These are phyloP conservation scores for Candida andamanensis DNA, from an alignment of 805 yeast species.

Conservation along the genomic window DNA sequence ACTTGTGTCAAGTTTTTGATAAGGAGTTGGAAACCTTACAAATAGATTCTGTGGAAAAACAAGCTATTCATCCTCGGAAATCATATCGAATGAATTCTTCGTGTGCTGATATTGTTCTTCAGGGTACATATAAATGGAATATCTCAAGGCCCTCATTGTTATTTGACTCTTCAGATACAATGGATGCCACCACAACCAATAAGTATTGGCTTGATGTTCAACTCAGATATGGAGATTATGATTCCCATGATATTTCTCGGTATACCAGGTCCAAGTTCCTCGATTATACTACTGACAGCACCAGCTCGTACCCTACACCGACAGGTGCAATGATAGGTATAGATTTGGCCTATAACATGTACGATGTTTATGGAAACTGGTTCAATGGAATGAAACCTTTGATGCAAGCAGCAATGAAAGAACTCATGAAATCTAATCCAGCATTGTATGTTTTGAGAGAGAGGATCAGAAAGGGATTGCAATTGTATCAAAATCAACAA, in stretches of 20 bases:
- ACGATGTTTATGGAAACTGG: constrained; percentile 97
- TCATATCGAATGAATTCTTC: constrained; percentile 97
- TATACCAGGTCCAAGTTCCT: constrained; percentile 89
- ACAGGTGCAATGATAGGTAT: constrained; percentile 88
- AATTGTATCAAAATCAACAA: constrained; percentile 87
- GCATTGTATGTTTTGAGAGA: constrained; percentile 88
- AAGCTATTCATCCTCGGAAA: constrained; percentile 93
- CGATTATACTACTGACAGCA: constrained; percentile 86
- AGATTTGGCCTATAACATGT: constrained; percentile 93
- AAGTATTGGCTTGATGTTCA: constrained; percentile 96
- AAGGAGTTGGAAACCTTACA: constrained; percentile 78
- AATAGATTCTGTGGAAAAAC: constrained; percentile 82
- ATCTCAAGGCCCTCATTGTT: constrained; percentile 77
- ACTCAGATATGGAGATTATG: constrained; percentile 93
- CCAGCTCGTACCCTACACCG: constrained; percentile 84
- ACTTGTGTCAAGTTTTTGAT: constrained; percentile 87
- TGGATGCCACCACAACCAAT: constrained; percentile 53
- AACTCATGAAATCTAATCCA: constrained; percentile 92
- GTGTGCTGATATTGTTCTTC: constrained; percentile 80
- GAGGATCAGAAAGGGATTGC: constrained; percentile 89
- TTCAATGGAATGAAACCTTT: constrained; percentile 89
- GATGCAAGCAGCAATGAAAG: constrained; percentile 86
- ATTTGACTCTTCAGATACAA: constrained; percentile 62
- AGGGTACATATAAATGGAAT: constrained; percentile 76
- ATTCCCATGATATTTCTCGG: constrained; percentile 92